Evolutionary conservation across 2,329 filamentous ascomycete genomes (phyloP).

Genomic region (Aspergillus sp.): DNA sequence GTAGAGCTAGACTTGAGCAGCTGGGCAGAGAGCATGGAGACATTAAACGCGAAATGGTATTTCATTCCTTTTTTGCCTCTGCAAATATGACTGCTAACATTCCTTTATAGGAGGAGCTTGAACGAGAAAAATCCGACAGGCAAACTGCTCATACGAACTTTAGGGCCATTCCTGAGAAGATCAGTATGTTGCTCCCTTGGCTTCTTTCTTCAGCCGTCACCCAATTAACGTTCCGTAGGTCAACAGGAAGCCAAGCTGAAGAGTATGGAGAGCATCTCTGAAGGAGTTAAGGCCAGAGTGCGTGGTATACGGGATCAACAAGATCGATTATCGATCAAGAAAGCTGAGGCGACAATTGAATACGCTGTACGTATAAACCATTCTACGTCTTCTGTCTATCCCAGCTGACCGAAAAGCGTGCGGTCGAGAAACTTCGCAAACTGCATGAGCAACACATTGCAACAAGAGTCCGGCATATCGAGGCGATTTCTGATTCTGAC

Average conservation of each 20-base stretch:
- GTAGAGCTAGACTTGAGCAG: conserved; percentile 20
- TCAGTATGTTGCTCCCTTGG: conserved; percentile 49
- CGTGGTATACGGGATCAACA: conserved; percentile 47
- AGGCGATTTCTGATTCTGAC: conserved; percentile 73
- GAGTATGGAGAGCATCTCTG: conserved; percentile 33
- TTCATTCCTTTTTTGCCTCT: background rate
- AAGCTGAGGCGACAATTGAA: conserved; percentile 50
- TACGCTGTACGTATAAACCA: conserved; percentile 44
- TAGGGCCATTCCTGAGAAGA: conserved; percentile 61
- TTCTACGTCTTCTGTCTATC: background rate
- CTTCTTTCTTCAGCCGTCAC: background rate
- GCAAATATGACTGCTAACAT: conserved; percentile 7
- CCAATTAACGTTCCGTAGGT: conserved; percentile 27
- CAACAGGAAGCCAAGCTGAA: conserved; percentile 43
- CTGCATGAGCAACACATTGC: conserved; percentile 61
- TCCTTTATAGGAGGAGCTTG: conserved; percentile 21
- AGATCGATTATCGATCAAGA: conserved; percentile 51
- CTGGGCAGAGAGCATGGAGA: conserved; percentile 17
- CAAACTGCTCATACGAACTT: conserved; percentile 62
- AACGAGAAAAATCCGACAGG: conserved; percentile 57
- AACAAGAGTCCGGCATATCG: conserved; percentile 63
- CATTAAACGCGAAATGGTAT: conserved; percentile 39
- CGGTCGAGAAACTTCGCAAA: conserved; percentile 56
- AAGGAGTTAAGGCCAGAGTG: conserved; percentile 43
- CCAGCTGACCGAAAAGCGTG: conserved; percentile 34